phyloP scores from a whole-genome alignment of 2,329 filamentous ascomycete species.

The Microdochium paspali region DNA sequence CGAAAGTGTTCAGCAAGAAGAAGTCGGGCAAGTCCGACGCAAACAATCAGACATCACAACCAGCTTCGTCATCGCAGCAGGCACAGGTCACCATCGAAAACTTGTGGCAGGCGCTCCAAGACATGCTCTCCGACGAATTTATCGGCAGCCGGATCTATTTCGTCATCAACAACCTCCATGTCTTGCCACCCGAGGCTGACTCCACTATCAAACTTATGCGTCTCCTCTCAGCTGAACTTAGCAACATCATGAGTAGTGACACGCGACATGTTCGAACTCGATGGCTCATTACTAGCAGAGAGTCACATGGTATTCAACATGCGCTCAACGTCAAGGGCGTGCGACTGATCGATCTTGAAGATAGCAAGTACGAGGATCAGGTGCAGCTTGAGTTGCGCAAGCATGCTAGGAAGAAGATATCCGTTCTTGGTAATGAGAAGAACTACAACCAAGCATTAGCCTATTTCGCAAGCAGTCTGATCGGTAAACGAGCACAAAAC shows the following conservation, averaged over 20 bases:
- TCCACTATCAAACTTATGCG: conserved; percentile 25
- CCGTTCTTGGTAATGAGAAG: conserved; percentile 21
- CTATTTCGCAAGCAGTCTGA: conserved; percentile 30
- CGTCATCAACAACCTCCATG: conserved; percentile 29
- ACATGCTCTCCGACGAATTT: conserved; percentile 27
- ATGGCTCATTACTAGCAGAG: conserved; percentile 30
- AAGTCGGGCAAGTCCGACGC: conserved; percentile 14
- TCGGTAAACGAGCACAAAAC: conserved; percentile 29
- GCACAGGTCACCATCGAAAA: conserved; percentile 25
- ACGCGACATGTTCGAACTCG: conserved; percentile 17
- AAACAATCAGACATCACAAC: background rate
- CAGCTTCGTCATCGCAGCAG: conserved; percentile 10
- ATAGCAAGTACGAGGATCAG: conserved; percentile 25
- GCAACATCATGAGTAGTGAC: conserved; percentile 11
- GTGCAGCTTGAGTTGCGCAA: conserved; percentile 24
- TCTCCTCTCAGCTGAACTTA: conserved; percentile 19
- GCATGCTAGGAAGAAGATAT: conserved; percentile 25
- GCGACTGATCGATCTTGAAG: conserved; percentile 24
- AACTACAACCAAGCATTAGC: conserved; percentile 30
- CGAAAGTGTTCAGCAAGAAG: conserved; percentile 23
- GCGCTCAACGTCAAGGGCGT: conserved; percentile 17
- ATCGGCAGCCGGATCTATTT: conserved; percentile 26
- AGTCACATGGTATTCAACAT: conserved; percentile 19
- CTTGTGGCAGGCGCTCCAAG: conserved; percentile 29
- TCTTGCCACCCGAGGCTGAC: conserved; percentile 23